These are phyloP conservation scores for Fusarium guadeloupense DNA, from an alignment of 2,329 filamentous ascomycete genomes.

Conservation along the genomic window DNA sequence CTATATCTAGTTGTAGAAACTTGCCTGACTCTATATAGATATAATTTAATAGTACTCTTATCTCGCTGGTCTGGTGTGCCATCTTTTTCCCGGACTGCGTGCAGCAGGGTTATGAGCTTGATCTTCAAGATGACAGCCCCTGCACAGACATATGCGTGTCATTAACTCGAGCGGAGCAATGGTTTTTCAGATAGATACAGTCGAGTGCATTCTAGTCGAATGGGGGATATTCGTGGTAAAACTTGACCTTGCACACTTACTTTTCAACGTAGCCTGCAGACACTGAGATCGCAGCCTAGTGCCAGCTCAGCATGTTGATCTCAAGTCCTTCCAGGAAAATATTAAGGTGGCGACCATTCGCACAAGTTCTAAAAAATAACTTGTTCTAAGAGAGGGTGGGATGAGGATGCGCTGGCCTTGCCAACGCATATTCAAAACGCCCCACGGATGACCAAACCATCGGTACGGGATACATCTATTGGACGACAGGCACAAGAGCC, in stretches of 20 bases:
- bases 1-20: too few species aligned
- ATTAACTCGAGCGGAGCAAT: too few species aligned
- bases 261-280: neutral
- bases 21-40: too few species aligned
- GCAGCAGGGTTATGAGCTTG: too few species aligned
- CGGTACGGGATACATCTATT: slow-evolving; percentile 24
- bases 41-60: too few species aligned
- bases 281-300: slow-evolving; percentile 9
- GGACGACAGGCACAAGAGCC: slow-evolving; percentile 7
- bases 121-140: neutral
- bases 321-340: slow-evolving; percentile 9
- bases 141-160: slow-evolving; percentile 7
- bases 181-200: slow-evolving; percentile 1
- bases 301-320: slow-evolving; percentile 42
- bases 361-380: slow-evolving; percentile 10
- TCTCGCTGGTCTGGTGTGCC: too few species aligned
- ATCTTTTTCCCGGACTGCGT: too few species aligned
- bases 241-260: slow-evolving; percentile 1
- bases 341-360: slow-evolving; percentile 22
- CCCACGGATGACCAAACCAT: slow-evolving; percentile 25
- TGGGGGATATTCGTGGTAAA: neutral
- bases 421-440: slow-evolving; percentile 37
- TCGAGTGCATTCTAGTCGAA: slow-evolving; percentile 12
- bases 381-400: slow-evolving; percentile 29
- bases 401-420: slow-evolving; percentile 44